These are phyloP conservation scores for Prunus salicina DNA, from an alignment of 306 rosid species.

Conservation along the genomic window DNA sequence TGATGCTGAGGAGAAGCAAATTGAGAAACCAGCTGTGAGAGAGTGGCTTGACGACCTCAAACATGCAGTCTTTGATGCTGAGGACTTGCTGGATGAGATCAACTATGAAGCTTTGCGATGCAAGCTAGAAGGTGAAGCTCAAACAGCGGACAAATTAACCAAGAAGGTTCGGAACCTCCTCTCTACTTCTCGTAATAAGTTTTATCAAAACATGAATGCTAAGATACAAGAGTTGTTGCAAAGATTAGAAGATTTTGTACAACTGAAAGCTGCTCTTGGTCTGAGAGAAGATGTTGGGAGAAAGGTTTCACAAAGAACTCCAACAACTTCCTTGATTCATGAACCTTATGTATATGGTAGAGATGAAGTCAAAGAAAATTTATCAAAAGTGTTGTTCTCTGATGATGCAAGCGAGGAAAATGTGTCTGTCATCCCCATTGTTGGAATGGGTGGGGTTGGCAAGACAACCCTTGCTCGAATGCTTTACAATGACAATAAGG, in stretches of 20 bases:
- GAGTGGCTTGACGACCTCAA: no score
- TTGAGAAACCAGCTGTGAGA: no score
- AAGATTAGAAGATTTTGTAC: neutral
- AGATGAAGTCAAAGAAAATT: neutral
- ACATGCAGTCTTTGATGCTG: no score
- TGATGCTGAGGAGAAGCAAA: no score
- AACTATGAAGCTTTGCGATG: no score
- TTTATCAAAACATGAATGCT: neutral
- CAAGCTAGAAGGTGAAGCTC: no score
- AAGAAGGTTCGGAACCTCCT: no score
- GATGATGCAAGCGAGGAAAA: neutral
- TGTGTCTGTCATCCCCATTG: neutral
- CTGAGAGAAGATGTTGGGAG: neutral
- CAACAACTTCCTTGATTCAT: neutral
- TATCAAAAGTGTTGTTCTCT: neutral
- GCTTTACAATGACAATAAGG: neutral
- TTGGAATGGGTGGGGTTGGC: neutral
- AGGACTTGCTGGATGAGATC: no score
- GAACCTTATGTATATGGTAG: neutral
- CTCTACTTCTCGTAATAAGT: neutral
- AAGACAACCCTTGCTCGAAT: conserved; percentile 10
- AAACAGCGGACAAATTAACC: no score
- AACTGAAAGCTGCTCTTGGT: neutral
- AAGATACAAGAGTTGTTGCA: neutral
- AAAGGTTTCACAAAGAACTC: neutral